Conservation (phyloP, 2,329 filamentous ascomycete species). For the Fusarium luffae region DNA sequence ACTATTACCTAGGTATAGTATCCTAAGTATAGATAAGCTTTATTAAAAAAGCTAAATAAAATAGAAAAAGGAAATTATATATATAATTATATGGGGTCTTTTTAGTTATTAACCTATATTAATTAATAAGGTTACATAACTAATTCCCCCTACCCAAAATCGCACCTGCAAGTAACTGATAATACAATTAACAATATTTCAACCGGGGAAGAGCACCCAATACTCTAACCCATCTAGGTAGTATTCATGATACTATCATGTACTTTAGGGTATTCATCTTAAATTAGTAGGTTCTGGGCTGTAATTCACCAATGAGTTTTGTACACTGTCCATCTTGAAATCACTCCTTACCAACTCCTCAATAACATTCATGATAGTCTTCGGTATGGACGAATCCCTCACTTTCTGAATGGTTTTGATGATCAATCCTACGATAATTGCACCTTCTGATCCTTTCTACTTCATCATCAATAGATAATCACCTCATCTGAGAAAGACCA, state of each 20-base stretch:
- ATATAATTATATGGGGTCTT: no score
- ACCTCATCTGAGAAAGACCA: conserved; percentile 79
- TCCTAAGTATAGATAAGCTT: no score
- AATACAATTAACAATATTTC: no score
- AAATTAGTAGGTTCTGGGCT: conserved; percentile 65
- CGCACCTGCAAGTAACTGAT: no score
- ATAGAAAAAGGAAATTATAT: no score
- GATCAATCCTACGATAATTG: conserved; percentile 79
- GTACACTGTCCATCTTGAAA: conserved; percentile 73
- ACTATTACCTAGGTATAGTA: no score
- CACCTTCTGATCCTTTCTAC: conserved; percentile 77
- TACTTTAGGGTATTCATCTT: conserved; percentile 74
- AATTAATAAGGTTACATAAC: no score
- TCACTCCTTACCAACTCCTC: conserved; percentile 68
- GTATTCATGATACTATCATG: conserved; percentile 67
- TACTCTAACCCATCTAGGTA: conserved; percentile 64
- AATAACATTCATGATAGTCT: conserved; percentile 70
- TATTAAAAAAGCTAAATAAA: no score
- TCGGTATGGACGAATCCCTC: conserved; percentile 63
- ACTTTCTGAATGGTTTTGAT: conserved; percentile 70
- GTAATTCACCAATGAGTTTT: conserved; percentile 86
- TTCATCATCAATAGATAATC: conserved; percentile 79
- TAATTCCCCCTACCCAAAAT: no score
- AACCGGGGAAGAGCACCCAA: no score
- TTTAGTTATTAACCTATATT: no score